Evolutionary conservation across 2,329 filamentous ascomycete genomes (phyloP).

Genomic region (Simplicillium aogashimaense): DNA sequence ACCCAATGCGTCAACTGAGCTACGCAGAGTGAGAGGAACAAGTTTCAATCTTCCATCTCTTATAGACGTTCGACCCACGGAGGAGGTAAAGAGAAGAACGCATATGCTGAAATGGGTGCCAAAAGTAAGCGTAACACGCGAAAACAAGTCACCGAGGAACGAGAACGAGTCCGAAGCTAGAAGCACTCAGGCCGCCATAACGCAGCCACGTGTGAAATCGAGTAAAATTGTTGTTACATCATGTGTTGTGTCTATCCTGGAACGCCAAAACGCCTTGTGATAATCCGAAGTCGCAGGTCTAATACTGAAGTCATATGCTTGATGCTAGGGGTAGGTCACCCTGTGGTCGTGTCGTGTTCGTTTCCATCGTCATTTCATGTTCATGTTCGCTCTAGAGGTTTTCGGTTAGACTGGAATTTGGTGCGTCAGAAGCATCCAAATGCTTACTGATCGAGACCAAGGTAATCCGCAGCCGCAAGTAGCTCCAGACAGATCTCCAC

Average conservation of each 20-base stretch:
- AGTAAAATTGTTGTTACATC: too few species aligned
- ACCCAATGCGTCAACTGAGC: slow-evolving; percentile 30
- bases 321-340: neutral
- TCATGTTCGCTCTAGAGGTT: slow-evolving; percentile 25
- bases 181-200: too few species aligned
- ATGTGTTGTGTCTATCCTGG: too few species aligned
- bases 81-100: slow-evolving; percentile 36
- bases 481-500: slow-evolving; percentile 70
- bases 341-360: too few species aligned
- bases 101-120: slow-evolving; percentile 42
- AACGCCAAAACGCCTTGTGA: neutral
- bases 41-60: slow-evolving; percentile 39
- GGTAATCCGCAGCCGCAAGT: slow-evolving; percentile 66
- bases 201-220: too few species aligned
- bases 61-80: slow-evolving; percentile 45
- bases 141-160: too few species aligned
- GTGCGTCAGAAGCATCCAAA: slow-evolving; percentile 17
- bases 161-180: too few species aligned
- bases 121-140: slow-evolving; percentile 1
- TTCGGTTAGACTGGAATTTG: neutral
- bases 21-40: slow-evolving; percentile 42
- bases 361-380: slow-evolving; percentile 21
- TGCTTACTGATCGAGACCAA: slow-evolving; percentile 52
- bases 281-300: neutral
- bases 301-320: neutral